Evolutionary conservation across 257 asterid species (phyloP).

Genomic region (Forsythia viridissima): DNA sequence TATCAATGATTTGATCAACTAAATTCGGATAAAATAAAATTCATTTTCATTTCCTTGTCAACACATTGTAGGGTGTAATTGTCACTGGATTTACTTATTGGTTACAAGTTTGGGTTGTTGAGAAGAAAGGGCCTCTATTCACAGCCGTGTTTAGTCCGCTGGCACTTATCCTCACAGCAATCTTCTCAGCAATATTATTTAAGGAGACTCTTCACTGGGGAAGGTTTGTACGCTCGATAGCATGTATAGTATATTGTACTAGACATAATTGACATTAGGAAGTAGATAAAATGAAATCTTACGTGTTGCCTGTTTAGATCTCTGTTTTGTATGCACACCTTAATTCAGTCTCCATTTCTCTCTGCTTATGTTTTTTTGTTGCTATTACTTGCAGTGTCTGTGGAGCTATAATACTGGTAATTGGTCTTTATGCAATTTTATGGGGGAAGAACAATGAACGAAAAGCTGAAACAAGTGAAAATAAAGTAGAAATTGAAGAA

Average conservation of each 20-base stretch:
- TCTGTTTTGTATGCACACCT: too few species aligned
- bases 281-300: too few species aligned
- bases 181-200: constrained; percentile 50
- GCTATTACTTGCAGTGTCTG: constrained; percentile 26
- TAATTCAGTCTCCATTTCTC: too few species aligned
- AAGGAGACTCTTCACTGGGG: constrained; percentile 61
- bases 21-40: too few species aligned
- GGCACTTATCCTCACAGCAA: constrained; percentile 48
- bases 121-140: constrained; percentile 63
- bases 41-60: background rate
- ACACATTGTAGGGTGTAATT: constrained; percentile 45
- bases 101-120: constrained; percentile 55
- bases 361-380: background rate
- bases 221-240: constrained; percentile 32
- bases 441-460: constrained; percentile 45
- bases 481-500: too few species aligned
- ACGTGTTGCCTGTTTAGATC: too few species aligned
- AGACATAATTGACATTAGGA: too few species aligned
- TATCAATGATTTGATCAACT: background rate
- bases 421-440: constrained; percentile 41
- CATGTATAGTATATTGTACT: background rate
- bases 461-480: background rate
- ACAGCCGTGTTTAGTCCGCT: constrained; percentile 49
- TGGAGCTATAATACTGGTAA: constrained; percentile 36
- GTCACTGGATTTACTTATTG: constrained; percentile 47